Evolutionary conservation across 805 yeast species (phyloP).

Genomic region (Saturnispora sekii): DNA sequence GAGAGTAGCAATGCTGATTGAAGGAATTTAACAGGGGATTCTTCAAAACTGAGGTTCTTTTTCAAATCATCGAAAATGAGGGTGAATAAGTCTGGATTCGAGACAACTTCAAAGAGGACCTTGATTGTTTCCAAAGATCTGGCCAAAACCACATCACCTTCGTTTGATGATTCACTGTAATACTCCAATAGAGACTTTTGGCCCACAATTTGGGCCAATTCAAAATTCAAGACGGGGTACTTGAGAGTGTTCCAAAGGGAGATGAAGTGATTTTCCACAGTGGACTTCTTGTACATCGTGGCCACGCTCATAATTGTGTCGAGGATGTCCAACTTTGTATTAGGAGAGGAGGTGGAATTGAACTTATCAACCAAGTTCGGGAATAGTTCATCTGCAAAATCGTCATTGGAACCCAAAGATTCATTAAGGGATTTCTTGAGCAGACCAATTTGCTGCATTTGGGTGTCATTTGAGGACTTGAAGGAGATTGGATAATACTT

Average conservation of each 20-base stretch:
- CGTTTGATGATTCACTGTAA: constrained; percentile 25
- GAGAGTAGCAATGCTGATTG: constrained; percentile 57
- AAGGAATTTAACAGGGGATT: constrained; percentile 40
- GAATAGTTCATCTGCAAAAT: constrained; percentile 63
- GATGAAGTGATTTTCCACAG: constrained; percentile 53
- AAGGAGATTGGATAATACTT: constrained; percentile 97
- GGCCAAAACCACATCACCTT: constrained; percentile 28
- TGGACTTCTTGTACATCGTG: constrained; percentile 36
- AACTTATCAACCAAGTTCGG: constrained; percentile 74
- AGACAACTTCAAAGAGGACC: constrained; percentile 30
- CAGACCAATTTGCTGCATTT: constrained; percentile 66
- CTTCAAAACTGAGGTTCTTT: constrained; percentile 19
- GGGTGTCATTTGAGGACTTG: constrained; percentile 88
- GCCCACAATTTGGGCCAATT: constrained; percentile 29
- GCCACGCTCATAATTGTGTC: constrained; percentile 51
- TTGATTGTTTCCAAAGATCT: constrained; percentile 36
- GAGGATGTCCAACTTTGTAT: constrained; percentile 68
- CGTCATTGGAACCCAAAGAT: constrained; percentile 51
- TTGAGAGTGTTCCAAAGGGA: constrained; percentile 82
- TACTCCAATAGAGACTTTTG: constrained; percentile 20
- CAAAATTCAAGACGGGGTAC: constrained; percentile 79
- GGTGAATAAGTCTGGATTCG: constrained; percentile 14
- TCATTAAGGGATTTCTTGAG: constrained; percentile 52
- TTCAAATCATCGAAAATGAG: constrained; percentile 38
- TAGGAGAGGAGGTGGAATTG: constrained; percentile 55